Percentiles rank a stretch among this genome's conserved stretches.
Evolutionary conservation across 1,139 yeast genomes (phyloP).

Genomic region (Blastobotrys petasosporus): DNA sequence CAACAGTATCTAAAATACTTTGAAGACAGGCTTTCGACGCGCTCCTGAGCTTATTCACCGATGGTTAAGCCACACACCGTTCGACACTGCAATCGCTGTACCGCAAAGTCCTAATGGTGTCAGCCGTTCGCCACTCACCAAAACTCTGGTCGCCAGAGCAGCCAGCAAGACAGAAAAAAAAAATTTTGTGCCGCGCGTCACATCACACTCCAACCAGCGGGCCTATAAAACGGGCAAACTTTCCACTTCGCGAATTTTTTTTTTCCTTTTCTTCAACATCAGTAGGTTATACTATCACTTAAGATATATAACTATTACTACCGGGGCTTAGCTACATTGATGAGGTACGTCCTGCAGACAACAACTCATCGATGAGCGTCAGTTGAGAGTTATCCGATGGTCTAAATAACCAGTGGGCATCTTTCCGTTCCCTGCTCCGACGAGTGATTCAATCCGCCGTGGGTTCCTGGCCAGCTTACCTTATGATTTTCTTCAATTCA

Average conservation of each 20-base stretch:
- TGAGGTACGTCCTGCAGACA: slow-evolving; percentile 23
- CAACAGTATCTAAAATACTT: too few relatives aligned
- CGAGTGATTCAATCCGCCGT: slow-evolving; percentile 22
- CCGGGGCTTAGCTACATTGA: slow-evolving; percentile 21
- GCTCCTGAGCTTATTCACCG: too few relatives aligned
- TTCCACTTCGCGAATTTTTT: slow-evolving; percentile 3
- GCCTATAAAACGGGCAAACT: too few relatives aligned
- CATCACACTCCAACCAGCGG: too few relatives aligned
- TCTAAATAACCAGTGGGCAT: slow-evolving; percentile 30
- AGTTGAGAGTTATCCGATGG: slow-evolving; percentile 28
- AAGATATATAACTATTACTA: slow-evolving; percentile 24
- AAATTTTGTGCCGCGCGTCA: too few relatives aligned
- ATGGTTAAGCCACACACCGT: too few relatives aligned
- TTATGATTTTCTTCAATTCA: slow-evolving; percentile 15
- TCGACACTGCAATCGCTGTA: too few relatives aligned
- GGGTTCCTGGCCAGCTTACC: slow-evolving; percentile 24
- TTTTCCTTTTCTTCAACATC: slow-evolving; percentile 24
- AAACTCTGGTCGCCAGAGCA: too few relatives aligned
- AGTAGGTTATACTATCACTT: slow-evolving; percentile 30
- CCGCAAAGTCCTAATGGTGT: too few relatives aligned
- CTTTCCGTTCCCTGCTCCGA: slow-evolving; percentile 32
- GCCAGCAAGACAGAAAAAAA: too few relatives aligned
- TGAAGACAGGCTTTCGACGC: too few relatives aligned
- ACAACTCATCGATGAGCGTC: slow-evolving; percentile 18
- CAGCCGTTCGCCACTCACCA: too few relatives aligned